A percentile compares a stretch with the other conserved stretches of the same genome.
Evolutionary conservation across 306 rosid genomes (phyloP).

Genomic region (Medicago lupulina): DNA sequence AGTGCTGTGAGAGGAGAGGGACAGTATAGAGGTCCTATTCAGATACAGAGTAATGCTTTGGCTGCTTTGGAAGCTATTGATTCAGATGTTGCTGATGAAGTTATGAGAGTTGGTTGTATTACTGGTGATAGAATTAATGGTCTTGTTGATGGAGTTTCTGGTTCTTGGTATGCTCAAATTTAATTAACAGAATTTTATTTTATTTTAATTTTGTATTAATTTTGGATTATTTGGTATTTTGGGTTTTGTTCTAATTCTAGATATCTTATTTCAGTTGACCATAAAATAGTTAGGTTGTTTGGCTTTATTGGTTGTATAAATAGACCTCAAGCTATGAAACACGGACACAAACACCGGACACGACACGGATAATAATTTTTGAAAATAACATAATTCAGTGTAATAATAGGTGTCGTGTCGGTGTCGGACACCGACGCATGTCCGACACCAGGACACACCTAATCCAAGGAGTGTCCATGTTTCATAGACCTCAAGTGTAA

Average conservation of each 20-base stretch:
- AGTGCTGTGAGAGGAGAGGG: constrained; percentile 98
- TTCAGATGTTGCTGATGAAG: constrained; percentile 90
- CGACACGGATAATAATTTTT: no score
- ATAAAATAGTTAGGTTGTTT: constrained; percentile 9
- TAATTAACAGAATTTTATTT: not conserved
- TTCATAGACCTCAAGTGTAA: not conserved
- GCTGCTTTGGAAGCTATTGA: constrained; percentile 99
- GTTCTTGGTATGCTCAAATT: constrained; percentile 68
- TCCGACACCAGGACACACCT: no score
- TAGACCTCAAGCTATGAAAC: not conserved
- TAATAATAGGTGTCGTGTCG: no score
- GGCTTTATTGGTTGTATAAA: not conserved
- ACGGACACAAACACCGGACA: no score
- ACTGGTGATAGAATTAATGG: constrained; percentile 98
- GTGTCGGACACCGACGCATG: no score
- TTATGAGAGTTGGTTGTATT: constrained; percentile 82
- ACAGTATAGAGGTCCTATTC: constrained; percentile 96
- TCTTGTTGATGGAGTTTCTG: constrained; percentile 93
- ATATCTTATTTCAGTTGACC: not conserved
- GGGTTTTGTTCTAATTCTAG: not conserved
- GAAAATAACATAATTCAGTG: no score
- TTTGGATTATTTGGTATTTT: not conserved
- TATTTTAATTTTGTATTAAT: not conserved
- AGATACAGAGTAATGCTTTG: constrained; percentile 97
- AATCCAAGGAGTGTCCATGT: no score